These are phyloP conservation scores for Seiridium cupressi DNA, from an alignment of 2,329 filamentous ascomycete species.

Conservation along the genomic window DNA sequence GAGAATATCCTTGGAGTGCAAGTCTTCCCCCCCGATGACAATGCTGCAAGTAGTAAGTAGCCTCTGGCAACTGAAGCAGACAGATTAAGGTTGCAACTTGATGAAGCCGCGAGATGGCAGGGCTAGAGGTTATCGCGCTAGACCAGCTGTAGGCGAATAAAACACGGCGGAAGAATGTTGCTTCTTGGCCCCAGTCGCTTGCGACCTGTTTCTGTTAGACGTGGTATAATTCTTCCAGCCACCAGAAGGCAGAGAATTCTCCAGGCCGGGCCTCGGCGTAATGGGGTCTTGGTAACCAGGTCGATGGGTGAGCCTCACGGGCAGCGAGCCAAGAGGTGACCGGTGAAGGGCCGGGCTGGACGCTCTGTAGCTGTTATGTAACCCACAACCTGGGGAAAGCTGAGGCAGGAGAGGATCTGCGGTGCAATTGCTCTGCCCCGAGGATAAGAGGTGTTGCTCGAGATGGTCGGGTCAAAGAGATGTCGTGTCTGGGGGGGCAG, in stretches of 20 bases:
- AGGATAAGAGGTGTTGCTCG: neutral
- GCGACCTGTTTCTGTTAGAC: conserved; percentile 15
- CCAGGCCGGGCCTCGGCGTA: conserved; percentile 16
- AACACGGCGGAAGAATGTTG: conserved; percentile 15
- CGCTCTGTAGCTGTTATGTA: neutral
- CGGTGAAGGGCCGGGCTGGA: neutral
- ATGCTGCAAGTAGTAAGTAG: neutral
- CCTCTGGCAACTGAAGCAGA: neutral
- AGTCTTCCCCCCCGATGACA: neutral
- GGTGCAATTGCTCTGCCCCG: neutral
- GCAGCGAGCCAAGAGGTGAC: conserved; percentile 1
- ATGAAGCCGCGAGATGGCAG: neutral
- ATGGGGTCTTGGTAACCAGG: conserved; percentile 4
- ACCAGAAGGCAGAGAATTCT: conserved; percentile 24
- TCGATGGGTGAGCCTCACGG: conserved; percentile 9
- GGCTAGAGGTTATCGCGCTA: neutral
- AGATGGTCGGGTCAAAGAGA: neutral
- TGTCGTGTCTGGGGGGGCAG: neutral
- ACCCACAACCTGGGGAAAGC: neutral
- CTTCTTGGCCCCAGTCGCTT: conserved; percentile 9
- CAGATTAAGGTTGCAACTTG: conserved; percentile 4
- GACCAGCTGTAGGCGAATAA: neutral
- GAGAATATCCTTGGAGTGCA: neutral
- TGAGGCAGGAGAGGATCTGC: neutral
- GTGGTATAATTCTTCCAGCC: conserved; percentile 28